A percentile compares a stretch with the other conserved stretches of the same genome.
Conservation (phyloP, 192 early-diverging fungal species). For the Lobulomyces angularis region DNA sequence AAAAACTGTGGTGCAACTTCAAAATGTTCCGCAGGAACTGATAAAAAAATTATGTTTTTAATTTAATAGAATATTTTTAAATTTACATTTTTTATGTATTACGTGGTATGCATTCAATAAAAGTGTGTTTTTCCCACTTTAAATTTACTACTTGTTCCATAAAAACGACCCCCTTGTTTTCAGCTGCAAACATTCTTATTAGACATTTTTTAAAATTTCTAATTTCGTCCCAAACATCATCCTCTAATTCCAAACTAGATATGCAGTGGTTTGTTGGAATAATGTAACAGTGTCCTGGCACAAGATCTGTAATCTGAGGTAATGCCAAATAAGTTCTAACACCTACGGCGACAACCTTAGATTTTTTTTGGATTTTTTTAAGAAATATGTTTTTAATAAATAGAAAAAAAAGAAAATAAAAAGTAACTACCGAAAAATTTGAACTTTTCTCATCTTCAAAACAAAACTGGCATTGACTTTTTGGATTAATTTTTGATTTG, state of each 20-base stretch:
- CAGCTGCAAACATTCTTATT: constrained; percentile 69
- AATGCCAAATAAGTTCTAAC: constrained; percentile 68
- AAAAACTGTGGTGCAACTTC: constrained; percentile 77
- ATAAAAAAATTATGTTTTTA: too few species aligned
- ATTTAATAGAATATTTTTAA: too few species aligned
- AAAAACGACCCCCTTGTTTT: constrained; percentile 65
- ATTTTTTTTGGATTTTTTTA: constrained; percentile 45
- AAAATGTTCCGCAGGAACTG: constrained; percentile 57
- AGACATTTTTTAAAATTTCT: constrained; percentile 93
- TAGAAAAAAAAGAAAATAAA: too few species aligned
- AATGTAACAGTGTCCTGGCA: constrained; percentile 80
- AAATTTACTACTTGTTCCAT: constrained; percentile 79
- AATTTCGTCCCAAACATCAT: constrained; percentile 89
- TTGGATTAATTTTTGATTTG: too few species aligned
- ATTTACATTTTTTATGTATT: too few species aligned
- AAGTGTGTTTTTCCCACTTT: constrained; percentile 62
- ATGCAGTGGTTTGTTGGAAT: constrained; percentile 76
- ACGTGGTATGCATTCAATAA: constrained; percentile 92
- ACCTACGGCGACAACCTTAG: constrained; percentile 65
- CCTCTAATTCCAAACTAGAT: constrained; percentile 74
- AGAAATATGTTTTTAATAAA: too few species aligned
- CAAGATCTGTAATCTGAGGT: constrained; percentile 58
- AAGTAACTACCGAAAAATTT: too few species aligned
- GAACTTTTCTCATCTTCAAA: too few species aligned
- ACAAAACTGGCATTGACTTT: too few species aligned